Percentiles rank a stretch among this genome's conserved stretches.
Evolutionary conservation across 2,329 filamentous ascomycete species (phyloP).

Genomic region (Aspergillus brunneoviolaceus): DNA sequence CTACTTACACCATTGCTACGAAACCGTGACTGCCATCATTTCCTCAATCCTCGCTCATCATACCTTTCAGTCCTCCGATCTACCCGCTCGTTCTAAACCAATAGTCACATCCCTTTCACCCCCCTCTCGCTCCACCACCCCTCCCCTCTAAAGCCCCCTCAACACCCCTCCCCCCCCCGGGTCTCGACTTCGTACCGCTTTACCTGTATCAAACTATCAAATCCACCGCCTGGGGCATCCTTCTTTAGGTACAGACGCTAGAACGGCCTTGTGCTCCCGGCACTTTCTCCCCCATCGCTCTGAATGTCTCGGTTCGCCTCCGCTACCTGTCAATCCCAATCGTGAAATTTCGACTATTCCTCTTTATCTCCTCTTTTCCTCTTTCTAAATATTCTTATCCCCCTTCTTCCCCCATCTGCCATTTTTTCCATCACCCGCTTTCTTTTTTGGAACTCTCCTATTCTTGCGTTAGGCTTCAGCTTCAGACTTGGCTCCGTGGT

Average conservation of each 20-base stretch:
- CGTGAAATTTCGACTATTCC: neutral
- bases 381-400: slow-evolving; percentile 1
- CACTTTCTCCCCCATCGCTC: slow-evolving; percentile 1
- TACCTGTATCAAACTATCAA: neutral
- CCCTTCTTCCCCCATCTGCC: neutral
- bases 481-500: slow-evolving; percentile 10
- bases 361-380: neutral
- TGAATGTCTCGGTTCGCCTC: slow-evolving; percentile 10
- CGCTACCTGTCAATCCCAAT: neutral
- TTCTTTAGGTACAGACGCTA: neutral
- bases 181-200: neutral
- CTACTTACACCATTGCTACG: slow-evolving; percentile 1
- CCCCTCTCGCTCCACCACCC: slow-evolving; percentile 7
- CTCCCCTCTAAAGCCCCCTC: slow-evolving; percentile 1
- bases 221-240: neutral
- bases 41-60: too few relatives aligned
- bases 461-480: neutral
- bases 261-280: slow-evolving; percentile 1
- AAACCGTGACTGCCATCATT: slow-evolving; percentile 6
- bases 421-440: slow-evolving; percentile 7
- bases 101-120: slow-evolving; percentile 11
- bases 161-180: neutral
- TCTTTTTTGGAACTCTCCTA: neutral
- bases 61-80: slow-evolving; percentile 7
- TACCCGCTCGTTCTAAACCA: slow-evolving; percentile 20